A percentile compares a stretch with the other conserved stretches of the same genome.
Evolutionary conservation across 768 basidiomycete genomes (phyloP).

Genomic region (Daedalea quercina): DNA sequence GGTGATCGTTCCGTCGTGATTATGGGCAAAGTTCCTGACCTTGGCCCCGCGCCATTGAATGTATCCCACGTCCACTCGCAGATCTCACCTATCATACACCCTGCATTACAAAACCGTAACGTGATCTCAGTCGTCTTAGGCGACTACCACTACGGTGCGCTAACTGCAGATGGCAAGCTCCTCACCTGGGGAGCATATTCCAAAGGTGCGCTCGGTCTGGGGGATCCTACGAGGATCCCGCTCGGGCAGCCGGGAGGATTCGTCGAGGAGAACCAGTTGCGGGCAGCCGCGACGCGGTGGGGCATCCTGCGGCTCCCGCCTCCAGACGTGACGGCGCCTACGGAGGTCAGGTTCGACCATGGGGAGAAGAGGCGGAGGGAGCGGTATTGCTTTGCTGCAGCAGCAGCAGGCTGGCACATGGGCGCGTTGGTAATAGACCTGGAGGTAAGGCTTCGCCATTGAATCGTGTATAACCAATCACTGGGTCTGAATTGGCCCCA

Average conservation of each 20-base stretch:
- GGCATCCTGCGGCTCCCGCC: conserved; percentile 15
- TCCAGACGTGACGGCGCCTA: conserved; percentile 49
- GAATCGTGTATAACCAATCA: neutral
- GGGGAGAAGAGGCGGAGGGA: conserved; percentile 39
- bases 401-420: conserved; percentile 88
- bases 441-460: conserved; percentile 40
- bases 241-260: conserved; percentile 36
- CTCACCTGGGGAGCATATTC: conserved; percentile 79
- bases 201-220: conserved; percentile 79
- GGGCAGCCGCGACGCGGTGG: conserved; percentile 23
- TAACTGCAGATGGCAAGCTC: conserved; percentile 71
- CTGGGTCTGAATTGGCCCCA: neutral
- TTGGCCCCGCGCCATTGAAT: conserved; percentile 2
- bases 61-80: neutral
- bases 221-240: conserved; percentile 54
- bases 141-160: conserved; percentile 87
- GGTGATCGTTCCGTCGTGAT: conserved; percentile 67
- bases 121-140: conserved; percentile 88
- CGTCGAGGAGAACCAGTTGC: conserved; percentile 20
- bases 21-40: conserved; percentile 43
- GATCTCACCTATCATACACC: conserved; percentile 49
- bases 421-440: conserved; percentile 85
- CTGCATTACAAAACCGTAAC: conserved; percentile 64
- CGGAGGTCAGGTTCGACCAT: conserved; percentile 68
- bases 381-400: conserved; percentile 72